Percentiles rank a stretch among this genome's conserved stretches.
These are phyloP conservation scores for Aspergillus quadricinctus DNA, from an alignment of 2,329 filamentous ascomycete genomes.

Conservation along the genomic window DNA sequence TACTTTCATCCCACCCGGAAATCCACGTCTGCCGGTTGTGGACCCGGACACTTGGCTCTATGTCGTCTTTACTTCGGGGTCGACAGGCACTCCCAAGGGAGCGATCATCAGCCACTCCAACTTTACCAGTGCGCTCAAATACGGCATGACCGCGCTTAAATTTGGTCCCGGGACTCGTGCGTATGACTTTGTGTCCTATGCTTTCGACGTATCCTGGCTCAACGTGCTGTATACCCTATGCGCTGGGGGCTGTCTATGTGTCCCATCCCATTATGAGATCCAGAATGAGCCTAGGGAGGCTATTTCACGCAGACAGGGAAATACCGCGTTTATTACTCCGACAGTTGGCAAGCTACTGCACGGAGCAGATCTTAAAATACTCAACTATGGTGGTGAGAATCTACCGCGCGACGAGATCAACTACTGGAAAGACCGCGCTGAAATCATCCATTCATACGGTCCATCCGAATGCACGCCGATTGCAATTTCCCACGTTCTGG, in stretches of 20 bases:
- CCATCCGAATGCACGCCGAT: too few relatives aligned
- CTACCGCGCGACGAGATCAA: too few relatives aligned
- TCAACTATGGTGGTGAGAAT: too few relatives aligned
- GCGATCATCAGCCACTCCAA: constrained; percentile 55
- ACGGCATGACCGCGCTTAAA: constrained; percentile 44
- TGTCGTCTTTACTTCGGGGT: constrained; percentile 52
- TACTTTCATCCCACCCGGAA: too few relatives aligned
- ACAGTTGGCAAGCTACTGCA: constrained; percentile 28
- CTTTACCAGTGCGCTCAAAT: constrained; percentile 47
- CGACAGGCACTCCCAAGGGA: constrained; percentile 50
- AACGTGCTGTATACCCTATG: constrained; percentile 31
- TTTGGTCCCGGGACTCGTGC: constrained; percentile 38
- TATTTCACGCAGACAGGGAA: constrained; percentile 38
- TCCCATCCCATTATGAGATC: constrained; percentile 40
- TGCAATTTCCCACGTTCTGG: too few relatives aligned
- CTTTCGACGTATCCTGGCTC: constrained; percentile 42
- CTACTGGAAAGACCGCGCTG: too few relatives aligned
- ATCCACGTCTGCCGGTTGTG: too few relatives aligned
- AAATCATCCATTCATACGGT: too few relatives aligned
- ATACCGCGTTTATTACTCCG: constrained; percentile 52
- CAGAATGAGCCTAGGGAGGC: constrained; percentile 37
- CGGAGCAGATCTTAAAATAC: too few relatives aligned
- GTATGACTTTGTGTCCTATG: constrained; percentile 42
- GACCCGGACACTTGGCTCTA: constrained; percentile 29
- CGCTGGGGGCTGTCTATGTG: constrained; percentile 43